Evolutionary conservation across 169 alveolate species (phyloP), one percentile per base, ranked within the genome.

Genomic region (Plasmodium fragile): DNA sequence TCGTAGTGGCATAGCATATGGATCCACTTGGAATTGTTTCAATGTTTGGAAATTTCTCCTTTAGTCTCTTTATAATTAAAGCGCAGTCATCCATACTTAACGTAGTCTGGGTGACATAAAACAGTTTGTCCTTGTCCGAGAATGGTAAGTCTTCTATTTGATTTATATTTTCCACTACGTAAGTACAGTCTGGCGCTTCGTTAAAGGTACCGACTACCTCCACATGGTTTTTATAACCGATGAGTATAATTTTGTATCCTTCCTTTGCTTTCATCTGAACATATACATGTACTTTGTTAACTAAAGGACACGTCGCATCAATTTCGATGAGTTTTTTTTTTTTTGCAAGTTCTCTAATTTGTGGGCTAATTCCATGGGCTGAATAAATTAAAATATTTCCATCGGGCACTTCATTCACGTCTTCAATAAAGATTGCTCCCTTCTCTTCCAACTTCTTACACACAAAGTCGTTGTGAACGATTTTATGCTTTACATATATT

Each of bases 291-390:
- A 97, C 98, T 92, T 97, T 97, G 92, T 90, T 96, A 52, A 97
- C 98, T 39, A 97, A 92, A 10, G 98, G 98, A 77, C 98, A 97
- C 2, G 98, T 96, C 28, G 98, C 98, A 80, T 97, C 98, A 36
- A 97, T 95, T 59, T 93, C 97, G 8, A 81, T 73, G 30, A 97
- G 81, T 8, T 95, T 92, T 69, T 97, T 93, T 18, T 81, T 77
- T 84, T 80, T 85, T 16, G 97, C 98, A 34, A 53, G 69, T 53
- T 95, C 97, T 22, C 94, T 73, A 13, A 96, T 96, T 25, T 92
- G 95, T 0, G 98, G 98, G 7, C 97, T 87, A 0, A 97, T 96
- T 16, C 98, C 98, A 87, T 97, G 98, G 22, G 98, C 98, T 2
- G 98, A 97, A 92, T 92, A 96, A 34, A 97, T 93, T 41, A 96